Evolutionary conservation across 108 stramenopile genomes (phyloP).

Genomic region (Skeletonema potamos): DNA sequence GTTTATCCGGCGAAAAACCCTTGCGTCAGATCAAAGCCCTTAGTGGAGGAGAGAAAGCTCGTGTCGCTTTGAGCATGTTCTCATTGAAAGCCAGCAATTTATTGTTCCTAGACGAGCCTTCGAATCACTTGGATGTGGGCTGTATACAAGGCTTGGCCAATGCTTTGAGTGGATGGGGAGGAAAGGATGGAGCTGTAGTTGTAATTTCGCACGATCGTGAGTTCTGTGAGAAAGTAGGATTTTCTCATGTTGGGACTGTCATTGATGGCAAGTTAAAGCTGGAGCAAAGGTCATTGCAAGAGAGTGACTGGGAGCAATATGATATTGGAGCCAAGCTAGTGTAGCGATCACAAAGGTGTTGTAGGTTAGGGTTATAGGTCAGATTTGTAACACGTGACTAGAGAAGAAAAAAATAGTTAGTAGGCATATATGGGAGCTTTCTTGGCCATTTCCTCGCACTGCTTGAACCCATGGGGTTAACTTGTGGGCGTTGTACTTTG

Average conservation of each 20-base stretch:
- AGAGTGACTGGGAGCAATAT: constrained; percentile 62
- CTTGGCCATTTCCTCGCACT: too few relatives aligned
- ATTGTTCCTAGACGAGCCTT: constrained; percentile 59
- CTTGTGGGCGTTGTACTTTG: too few relatives aligned
- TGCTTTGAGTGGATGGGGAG: constrained; percentile 64
- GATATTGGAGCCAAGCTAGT: not conserved
- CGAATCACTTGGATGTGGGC: not conserved
- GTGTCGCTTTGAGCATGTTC: constrained; percentile 69
- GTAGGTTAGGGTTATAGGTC: not conserved
- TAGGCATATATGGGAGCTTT: too few relatives aligned
- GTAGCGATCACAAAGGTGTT: not conserved
- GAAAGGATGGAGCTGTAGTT: constrained; percentile 67
- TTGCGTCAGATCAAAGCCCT: constrained; percentile 38
- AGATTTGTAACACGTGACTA: not conserved
- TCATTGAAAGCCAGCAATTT: constrained; percentile 67
- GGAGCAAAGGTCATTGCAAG: constrained; percentile 56
- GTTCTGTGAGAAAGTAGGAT: constrained; percentile 72
- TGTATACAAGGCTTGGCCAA: constrained; percentile 61
- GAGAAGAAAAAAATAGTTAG: too few relatives aligned
- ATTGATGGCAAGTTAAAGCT: constrained; percentile 51
- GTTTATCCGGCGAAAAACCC: constrained; percentile 48
- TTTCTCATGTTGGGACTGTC: constrained; percentile 78
- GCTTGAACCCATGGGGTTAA: too few relatives aligned
- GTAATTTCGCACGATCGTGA: constrained; percentile 80
- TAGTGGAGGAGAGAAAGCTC: constrained; percentile 72